Evolutionary conservation across 192 early-diverging fungal genomes (phyloP), one percentile per base, ranked within the genome.

Genomic region (Pecoramyces ruminantium): DNA sequence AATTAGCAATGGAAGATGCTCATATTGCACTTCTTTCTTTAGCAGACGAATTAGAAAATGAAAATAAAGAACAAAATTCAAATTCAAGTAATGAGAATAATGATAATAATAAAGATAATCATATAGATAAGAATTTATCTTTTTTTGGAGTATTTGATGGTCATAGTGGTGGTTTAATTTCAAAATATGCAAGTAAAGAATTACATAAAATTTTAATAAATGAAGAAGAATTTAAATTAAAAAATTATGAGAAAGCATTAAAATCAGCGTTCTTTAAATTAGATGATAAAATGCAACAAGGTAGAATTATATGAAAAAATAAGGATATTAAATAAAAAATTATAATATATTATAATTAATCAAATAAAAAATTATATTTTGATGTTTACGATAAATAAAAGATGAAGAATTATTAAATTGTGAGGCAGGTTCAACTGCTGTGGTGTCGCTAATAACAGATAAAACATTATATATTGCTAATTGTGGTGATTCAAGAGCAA

Each of bases 401-500:
- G 93, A 93, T 81, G 90, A 92, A 29, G 88, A 92, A 80, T 94
- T 93, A 86, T 86, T 82, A 38, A 86, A 87, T 80, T 95, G 98
- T 82, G 91, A 95, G 28, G 94, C 96, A 12, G 98, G 98, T 39
- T 99, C 97, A 88, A 99, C 98, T 16, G 95, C 98, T 25, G 94
- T 99, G 29, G 88, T 92, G 29, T 89, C 89, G 2, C 87, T 97
- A 77, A 67, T 67, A 67, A 93, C 95, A 28, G 93, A 94, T 80
- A 92, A 94, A 79, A 80, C 83, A 2, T 87, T 95, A 81, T 92
- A 89, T 87, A 93, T 95, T 80, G 94, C 92, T 82, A 99, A 99
- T 83, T 96, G 96, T 2, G 98, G 98, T 78, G 98, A 99, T 87
- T 97, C 96, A 42, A 91, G 98, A 78, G 93, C 94, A 77, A 92